These are phyloP conservation scores for Gomphus bonarii DNA, from an alignment of 1,284 basidiomycete genomes.

Conservation along the genomic window DNA sequence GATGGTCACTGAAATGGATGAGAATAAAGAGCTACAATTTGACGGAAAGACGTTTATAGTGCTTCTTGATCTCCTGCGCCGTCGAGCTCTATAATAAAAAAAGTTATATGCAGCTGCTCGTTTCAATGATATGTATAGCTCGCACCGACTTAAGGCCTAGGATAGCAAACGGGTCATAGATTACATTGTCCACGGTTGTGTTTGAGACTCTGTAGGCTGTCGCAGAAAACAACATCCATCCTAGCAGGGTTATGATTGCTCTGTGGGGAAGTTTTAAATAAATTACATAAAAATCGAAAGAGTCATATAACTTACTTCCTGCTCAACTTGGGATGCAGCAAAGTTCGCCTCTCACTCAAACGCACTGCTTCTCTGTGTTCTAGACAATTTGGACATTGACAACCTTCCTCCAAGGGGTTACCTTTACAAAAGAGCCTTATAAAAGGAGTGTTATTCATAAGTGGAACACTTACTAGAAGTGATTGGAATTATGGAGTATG, in stretches of 20 bases:
- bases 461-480: conserved; percentile 25
- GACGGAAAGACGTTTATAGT: conserved; percentile 91
- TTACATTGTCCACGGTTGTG: conserved; percentile 49
- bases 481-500: conserved; percentile 41
- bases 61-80: conserved; percentile 93
- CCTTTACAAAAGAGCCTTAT: conserved; percentile 14
- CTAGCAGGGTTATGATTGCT: conserved; percentile 47
- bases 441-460: conserved; percentile 2
- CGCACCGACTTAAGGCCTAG: conserved; percentile 70
- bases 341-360: conserved; percentile 33
- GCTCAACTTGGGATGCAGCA: conserved; percentile 33
- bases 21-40: conserved; percentile 55
- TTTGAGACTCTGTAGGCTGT: conserved; percentile 60
- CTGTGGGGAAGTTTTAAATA: conserved; percentile 18
- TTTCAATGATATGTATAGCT: neutral
- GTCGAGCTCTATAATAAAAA: conserved; percentile 37
- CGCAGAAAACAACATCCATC: conserved; percentile 70
- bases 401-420: conserved; percentile 30
- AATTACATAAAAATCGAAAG: neutral
- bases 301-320: neutral
- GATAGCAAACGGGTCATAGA: conserved; percentile 95
- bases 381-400: conserved; percentile 57
- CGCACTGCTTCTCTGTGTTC: conserved; percentile 42
- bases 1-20: neutral
- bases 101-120: neutral